phyloP scores from a whole-genome alignment of 768 basidiomycete genomes.

The Rhodocollybia butyracea region DNA sequence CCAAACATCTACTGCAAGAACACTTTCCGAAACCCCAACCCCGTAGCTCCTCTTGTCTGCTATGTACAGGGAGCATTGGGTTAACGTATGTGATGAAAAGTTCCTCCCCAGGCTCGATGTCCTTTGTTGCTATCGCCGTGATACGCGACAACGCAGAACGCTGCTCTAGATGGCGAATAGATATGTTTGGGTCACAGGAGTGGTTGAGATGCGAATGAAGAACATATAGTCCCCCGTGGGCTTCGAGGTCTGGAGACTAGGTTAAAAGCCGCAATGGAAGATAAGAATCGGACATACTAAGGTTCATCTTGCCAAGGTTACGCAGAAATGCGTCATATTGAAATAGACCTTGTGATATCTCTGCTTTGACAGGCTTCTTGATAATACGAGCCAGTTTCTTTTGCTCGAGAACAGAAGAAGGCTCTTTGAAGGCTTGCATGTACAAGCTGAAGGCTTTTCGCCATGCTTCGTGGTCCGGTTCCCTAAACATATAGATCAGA shows the following conservation, averaged over 20 bases:
- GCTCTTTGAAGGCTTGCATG: constrained; percentile 60
- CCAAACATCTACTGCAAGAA: constrained; percentile 60
- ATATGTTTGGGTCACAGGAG: constrained; percentile 74
- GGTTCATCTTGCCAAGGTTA: constrained; percentile 72
- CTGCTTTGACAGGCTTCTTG: constrained; percentile 41
- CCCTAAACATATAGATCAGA: constrained; percentile 14
- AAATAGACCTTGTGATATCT: constrained; percentile 60
- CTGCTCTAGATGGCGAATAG: constrained; percentile 73
- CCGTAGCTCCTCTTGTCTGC: constrained; percentile 49
- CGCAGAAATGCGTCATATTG: constrained; percentile 69
- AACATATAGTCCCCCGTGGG: constrained; percentile 82
- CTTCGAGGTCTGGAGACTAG: constrained; percentile 60
- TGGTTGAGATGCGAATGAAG: constrained; percentile 90
- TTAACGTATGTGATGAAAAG: constrained; percentile 78
- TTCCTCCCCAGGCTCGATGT: constrained; percentile 71
- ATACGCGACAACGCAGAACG: constrained; percentile 70
- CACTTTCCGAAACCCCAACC: constrained; percentile 81
- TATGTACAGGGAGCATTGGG: constrained; percentile 45
- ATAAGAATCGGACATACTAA: constrained; percentile 51
- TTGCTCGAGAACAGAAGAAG: constrained; percentile 43
- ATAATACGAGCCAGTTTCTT: constrained; percentile 59
- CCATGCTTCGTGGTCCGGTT: constrained; percentile 69
- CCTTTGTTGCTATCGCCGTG: constrained; percentile 62
- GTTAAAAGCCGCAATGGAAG: constrained; percentile 6
- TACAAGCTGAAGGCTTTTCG: constrained; percentile 58